These are phyloP conservation scores for Phytophthora tentaculata DNA, from an alignment of 352 stramenopile species.

Conservation along the genomic window DNA sequence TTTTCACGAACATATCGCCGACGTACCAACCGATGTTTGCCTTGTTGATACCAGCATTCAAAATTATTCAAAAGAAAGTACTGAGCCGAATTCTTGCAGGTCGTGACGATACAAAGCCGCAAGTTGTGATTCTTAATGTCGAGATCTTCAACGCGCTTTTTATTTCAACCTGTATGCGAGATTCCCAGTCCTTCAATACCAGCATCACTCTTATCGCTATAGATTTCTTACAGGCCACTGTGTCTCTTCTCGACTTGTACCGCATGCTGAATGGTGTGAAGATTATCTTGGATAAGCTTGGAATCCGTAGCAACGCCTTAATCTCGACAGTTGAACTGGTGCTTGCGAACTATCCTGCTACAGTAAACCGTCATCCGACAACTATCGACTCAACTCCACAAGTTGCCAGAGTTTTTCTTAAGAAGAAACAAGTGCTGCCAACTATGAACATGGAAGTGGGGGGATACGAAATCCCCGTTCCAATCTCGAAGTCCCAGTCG, in stretches of 20 bases:
- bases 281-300: constrained; percentile 11
- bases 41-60: constrained; percentile 45
- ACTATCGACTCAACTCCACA: neutral
- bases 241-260: constrained; percentile 25
- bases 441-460: constrained; percentile 13
- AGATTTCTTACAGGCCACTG: constrained; percentile 19
- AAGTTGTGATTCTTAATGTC: constrained; percentile 34
- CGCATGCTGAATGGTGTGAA: constrained; percentile 23
- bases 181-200: constrained; percentile 21
- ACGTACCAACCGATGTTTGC: constrained; percentile 40
- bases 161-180: constrained; percentile 31
- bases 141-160: constrained; percentile 41
- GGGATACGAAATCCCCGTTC: constrained; percentile 7
- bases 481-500: neutral
- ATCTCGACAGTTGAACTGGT: constrained; percentile 12
- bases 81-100: constrained; percentile 22
- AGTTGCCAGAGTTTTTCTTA: constrained; percentile 2
- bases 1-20: constrained; percentile 19
- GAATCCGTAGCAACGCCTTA: constrained; percentile 2
- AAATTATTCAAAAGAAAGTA: constrained; percentile 48
- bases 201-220: constrained; percentile 28
- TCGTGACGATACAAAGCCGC: constrained; percentile 24
- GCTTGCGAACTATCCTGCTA: constrained; percentile 1
- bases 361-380: neutral
- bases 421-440: constrained; percentile 22